These are phyloP conservation scores for Mycena sp. DNA, from an alignment of 1,284 basidiomycete genomes.

Conservation along the genomic window DNA sequence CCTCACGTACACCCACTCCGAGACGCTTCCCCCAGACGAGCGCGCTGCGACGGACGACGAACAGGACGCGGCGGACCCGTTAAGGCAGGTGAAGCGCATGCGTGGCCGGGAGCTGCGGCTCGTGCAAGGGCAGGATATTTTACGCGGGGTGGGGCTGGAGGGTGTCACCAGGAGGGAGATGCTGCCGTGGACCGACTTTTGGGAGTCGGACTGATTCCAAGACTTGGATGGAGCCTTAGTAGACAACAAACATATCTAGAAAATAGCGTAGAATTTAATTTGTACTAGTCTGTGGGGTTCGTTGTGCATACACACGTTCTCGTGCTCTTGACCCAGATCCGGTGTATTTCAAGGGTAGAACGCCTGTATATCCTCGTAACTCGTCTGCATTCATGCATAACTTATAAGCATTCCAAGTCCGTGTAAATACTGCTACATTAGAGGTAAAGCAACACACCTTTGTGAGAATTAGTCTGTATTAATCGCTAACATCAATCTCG, in stretches of 20 bases:
- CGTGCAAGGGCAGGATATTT: constrained; percentile 77
- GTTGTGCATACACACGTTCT: too few relatives aligned
- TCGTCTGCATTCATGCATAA: too few relatives aligned
- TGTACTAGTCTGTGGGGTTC: background rate
- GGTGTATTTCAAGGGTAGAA: too few relatives aligned
- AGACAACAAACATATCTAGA: constrained; percentile 24
- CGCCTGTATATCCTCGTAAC: too few relatives aligned
- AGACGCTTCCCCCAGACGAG: constrained; percentile 66
- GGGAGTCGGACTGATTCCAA: constrained; percentile 40
- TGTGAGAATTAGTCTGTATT: background rate
- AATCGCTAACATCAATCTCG: background rate
- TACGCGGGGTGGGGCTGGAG: constrained; percentile 47
- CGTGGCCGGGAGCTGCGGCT: constrained; percentile 85
- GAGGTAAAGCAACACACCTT: background rate
- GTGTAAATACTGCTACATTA: background rate
- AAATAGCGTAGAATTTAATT: constrained; percentile 26
- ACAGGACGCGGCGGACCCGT: constrained; percentile 71
- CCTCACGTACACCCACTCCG: constrained; percentile 73
- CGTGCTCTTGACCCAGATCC: too few relatives aligned
- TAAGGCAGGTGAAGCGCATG: constrained; percentile 79
- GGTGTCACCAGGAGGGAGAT: constrained; percentile 44
- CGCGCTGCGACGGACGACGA: constrained; percentile 78
- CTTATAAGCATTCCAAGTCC: background rate
- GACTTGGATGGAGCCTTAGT: background rate
- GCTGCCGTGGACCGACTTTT: constrained; percentile 53